These are phyloP conservation scores for Lactifluus piperatus DNA, from an alignment of 768 basidiomycete species.

Conservation along the genomic window DNA sequence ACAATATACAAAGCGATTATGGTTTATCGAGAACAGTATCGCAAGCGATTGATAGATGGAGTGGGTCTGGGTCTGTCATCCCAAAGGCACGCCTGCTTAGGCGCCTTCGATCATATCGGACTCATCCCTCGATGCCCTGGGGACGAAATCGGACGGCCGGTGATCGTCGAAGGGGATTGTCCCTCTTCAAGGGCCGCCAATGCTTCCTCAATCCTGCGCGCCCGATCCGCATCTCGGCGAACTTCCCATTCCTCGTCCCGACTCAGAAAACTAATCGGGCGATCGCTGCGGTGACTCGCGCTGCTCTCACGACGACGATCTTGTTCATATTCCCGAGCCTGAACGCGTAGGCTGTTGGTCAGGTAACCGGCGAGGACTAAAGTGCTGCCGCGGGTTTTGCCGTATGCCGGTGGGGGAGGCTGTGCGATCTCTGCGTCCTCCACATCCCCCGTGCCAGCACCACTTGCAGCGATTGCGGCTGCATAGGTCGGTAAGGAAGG, in stretches of 20 bases:
- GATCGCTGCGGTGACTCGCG: conserved; percentile 24
- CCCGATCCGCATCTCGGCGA: conserved; percentile 43
- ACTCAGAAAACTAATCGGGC: conserved; percentile 49
- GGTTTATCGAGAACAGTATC: no score
- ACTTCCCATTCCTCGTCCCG: conserved; percentile 50
- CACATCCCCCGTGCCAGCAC: conserved; percentile 65
- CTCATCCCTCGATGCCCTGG: no score
- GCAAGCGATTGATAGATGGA: no score
- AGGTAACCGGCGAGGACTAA: conserved; percentile 49
- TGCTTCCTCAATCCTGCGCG: conserved; percentile 46
- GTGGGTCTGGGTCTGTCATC: no score
- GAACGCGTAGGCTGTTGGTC: conserved; percentile 14
- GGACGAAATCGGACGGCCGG: background rate
- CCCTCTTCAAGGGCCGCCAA: conserved; percentile 34
- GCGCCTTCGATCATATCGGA: background rate
- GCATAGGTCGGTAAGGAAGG: conserved; percentile 66
- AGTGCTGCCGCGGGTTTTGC: conserved; percentile 61
- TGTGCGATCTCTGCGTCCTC: conserved; percentile 62
- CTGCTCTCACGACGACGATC: conserved; percentile 22
- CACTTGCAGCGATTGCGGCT: conserved; percentile 57
- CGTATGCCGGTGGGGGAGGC: conserved; percentile 70
- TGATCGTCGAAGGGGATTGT: background rate
- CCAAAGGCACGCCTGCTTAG: no score
- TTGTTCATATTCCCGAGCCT: conserved; percentile 14
- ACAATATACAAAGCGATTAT: no score